phyloP scores from a whole-genome alignment of 257 asterid species.

The Petunia axillaris region DNA sequence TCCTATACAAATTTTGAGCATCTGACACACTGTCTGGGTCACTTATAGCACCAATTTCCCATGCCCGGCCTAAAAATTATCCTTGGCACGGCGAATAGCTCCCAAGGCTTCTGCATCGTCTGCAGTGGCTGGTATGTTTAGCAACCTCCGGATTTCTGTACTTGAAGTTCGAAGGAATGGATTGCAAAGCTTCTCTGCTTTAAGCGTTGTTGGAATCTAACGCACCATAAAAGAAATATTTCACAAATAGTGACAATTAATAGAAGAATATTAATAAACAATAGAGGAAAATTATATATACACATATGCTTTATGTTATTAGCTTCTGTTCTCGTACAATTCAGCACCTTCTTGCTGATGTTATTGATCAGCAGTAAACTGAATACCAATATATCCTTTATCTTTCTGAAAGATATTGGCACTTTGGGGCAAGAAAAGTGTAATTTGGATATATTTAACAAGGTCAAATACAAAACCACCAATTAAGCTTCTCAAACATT shows the following conservation, averaged over 20 bases:
- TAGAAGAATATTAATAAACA: background rate
- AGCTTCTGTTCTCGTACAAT: background rate
- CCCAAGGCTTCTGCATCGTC: conserved; percentile 78
- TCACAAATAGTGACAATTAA: background rate
- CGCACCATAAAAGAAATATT: background rate
- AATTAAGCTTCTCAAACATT: background rate
- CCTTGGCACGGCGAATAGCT: conserved; percentile 80
- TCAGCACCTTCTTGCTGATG: background rate
- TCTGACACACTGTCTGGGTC: background rate
- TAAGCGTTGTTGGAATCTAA: conserved; percentile 80
- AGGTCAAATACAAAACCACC: conserved; percentile 19
- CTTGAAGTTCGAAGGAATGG: conserved; percentile 95
- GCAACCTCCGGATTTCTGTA: conserved; percentile 67
- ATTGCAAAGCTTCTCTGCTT: conserved; percentile 78
- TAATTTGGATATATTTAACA: background rate
- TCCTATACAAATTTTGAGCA: background rate
- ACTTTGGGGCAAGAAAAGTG: background rate
- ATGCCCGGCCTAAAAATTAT: conserved; percentile 55
- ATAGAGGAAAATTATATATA: background rate
- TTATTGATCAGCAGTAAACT: background rate
- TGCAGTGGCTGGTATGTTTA: conserved; percentile 67
- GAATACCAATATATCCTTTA: background rate
- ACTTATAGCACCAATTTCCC: conserved; percentile 4
- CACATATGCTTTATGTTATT: background rate
- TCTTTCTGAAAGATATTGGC: background rate